Base-by-base conservation (phyloP, 371 early-diverging fungal species). In the Mucor plumbeus region DNA sequence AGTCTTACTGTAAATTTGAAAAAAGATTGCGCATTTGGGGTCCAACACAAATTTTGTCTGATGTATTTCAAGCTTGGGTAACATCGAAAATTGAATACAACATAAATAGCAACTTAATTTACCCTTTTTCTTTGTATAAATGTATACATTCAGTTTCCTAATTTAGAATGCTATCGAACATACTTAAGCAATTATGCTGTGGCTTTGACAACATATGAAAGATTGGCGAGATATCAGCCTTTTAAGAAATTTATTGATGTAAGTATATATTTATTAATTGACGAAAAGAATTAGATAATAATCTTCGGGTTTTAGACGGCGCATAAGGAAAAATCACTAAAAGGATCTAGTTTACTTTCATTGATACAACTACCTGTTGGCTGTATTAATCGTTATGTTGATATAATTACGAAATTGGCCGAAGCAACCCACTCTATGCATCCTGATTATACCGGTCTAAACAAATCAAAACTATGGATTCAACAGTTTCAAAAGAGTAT, bases 161-260 rank as follows among this genome's bases (percentile, higher is more conserved):
- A 63, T 14, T 40, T 82, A 34, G 63, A 72, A 7, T 63, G 69
- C n/a, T 82, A 82, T 47, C 69, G 66, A 35, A 57, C 56, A 8
- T 82, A 80, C 58, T 60, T 80, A 8, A 72, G 72, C 11, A 78
- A 82, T 57, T 82, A 82, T 55, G 78, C 59, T 62, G 70, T 76
- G 14, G 69, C 77, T 9, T 67, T 82, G 9, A 77, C 80, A 21
- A 82, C 80, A 5, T 78, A 76, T 65, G 83, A 82, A 44, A 68
- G 80, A 31, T 61, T 82, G 11, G 67, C 75, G 26, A 63, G 76
- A 59, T 79, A 78, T 43, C 75, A 76, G 44, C 80, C 83, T 4
- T 82, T 82, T 38, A 80, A 80, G 56, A 82, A 82, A 61, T 82
- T 79, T 63, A 69, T 82, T 53, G 80, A 80, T 58, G 82, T 73